These are phyloP conservation scores for Coleophoma eucalyptorum DNA, from an alignment of 2,329 filamentous ascomycete genomes.

Conservation along the genomic window DNA sequence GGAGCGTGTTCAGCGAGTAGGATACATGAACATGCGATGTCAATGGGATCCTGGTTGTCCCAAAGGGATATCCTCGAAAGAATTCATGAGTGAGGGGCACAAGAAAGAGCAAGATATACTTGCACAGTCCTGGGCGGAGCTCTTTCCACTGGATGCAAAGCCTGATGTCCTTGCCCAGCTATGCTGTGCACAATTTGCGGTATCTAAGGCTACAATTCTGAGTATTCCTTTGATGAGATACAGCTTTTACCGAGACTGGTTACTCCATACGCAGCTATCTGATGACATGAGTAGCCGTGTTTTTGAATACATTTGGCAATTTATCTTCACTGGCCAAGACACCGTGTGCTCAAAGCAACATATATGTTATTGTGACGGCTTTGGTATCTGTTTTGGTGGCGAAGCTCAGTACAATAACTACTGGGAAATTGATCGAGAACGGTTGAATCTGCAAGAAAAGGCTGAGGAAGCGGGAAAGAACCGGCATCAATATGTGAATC, in stretches of 20 bases:
- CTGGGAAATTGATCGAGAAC: not conserved
- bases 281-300: constrained; percentile 55
- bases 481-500: not conserved
- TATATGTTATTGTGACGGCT: constrained; percentile 27
- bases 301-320: constrained; percentile 64
- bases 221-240: constrained; percentile 49
- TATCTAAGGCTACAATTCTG: constrained; percentile 48
- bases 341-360: constrained; percentile 20
- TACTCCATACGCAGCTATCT: constrained; percentile 49
- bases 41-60: constrained; percentile 55
- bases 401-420: constrained; percentile 17
- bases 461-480: not conserved
- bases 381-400: constrained; percentile 26
- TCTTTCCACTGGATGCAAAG: constrained; percentile 25
- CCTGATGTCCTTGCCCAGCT: constrained; percentile 45
- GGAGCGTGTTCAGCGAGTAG: constrained; percentile 40
- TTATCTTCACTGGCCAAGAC: constrained; percentile 53
- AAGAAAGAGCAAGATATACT: constrained; percentile 40
- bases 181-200: constrained; percentile 65
- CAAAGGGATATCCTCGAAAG: constrained; percentile 38
- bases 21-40: constrained; percentile 60
- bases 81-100: constrained; percentile 29
- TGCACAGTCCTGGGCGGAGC: constrained; percentile 33
- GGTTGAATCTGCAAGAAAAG: not conserved
- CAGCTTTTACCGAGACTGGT: constrained; percentile 52